Evolutionary conservation across 1,284 basidiomycete genomes (phyloP).

Genomic region (Cutaneotrichosporon arboriforme): DNA sequence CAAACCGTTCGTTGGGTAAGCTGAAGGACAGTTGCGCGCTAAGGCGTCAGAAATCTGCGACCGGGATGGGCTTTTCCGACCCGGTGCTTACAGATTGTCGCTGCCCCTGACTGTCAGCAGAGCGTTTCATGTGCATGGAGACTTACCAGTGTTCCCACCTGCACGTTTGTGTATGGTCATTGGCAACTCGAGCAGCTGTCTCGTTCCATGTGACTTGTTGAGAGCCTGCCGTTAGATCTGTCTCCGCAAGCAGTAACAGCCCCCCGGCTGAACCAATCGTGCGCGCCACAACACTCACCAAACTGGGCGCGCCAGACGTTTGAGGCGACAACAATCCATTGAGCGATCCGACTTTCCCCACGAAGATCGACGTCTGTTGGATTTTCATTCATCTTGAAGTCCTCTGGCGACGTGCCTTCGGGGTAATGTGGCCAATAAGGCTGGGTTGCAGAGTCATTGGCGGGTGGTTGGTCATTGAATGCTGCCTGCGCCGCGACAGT

Average conservation of each 20-base stretch:
- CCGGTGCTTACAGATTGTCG: slow-evolving; percentile 13
- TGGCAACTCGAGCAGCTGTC: slow-evolving; percentile 8
- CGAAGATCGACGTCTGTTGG: slow-evolving; percentile 8
- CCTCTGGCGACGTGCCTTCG: not conserved
- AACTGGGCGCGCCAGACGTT: slow-evolving; percentile 15
- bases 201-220: slow-evolving; percentile 14
- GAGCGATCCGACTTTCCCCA: slow-evolving; percentile 8
- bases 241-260: no score
- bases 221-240: slow-evolving; percentile 5
- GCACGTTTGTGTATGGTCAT: slow-evolving; percentile 11
- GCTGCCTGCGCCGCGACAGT: not conserved
- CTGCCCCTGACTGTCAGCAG: slow-evolving; percentile 7
- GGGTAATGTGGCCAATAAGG: slow-evolving; percentile 18
- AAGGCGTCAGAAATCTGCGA: not conserved
- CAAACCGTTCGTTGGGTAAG: slow-evolving; percentile 2
- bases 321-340: slow-evolving; percentile 11
- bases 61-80: not conserved
- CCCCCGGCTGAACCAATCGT: no score
- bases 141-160: slow-evolving; percentile 16
- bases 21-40: slow-evolving; percentile 7
- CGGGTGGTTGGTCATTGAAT: slow-evolving; percentile 7
- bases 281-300: slow-evolving; percentile 10
- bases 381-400: slow-evolving; percentile 7
- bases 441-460: slow-evolving; percentile 9
- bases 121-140: not conserved